phyloP scores from a whole-genome alignment of 768 basidiomycete genomes.

The Mycena belliarum region DNA sequence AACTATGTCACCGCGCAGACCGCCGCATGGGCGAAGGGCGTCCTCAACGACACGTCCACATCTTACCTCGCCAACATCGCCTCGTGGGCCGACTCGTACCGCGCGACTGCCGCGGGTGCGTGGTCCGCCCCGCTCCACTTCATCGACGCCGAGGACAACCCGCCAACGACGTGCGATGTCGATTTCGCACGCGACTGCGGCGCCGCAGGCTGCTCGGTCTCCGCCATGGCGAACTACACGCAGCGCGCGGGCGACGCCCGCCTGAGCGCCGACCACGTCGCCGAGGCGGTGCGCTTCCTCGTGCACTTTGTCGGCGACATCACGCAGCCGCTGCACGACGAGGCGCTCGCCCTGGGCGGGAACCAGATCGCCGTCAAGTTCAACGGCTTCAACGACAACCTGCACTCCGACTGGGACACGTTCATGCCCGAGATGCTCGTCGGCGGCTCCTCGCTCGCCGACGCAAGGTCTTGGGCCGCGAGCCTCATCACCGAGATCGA shows the following conservation, averaged over 20 bases:
- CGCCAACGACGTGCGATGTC: conserved; percentile 35
- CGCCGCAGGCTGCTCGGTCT: conserved; percentile 23
- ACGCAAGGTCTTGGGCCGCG: conserved; percentile 23
- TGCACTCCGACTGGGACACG: conserved; percentile 30
- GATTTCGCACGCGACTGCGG: conserved; percentile 35
- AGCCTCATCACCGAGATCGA: conserved; percentile 29
- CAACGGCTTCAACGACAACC: conserved; percentile 26
- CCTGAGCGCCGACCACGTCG: conserved; percentile 28
- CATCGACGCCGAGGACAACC: conserved; percentile 36
- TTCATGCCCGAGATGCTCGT: conserved; percentile 21
- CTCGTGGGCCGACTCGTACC: conserved; percentile 23
- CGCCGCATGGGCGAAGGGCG: conserved; percentile 25
- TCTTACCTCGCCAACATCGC: conserved; percentile 29
- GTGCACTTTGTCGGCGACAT: conserved; percentile 33
- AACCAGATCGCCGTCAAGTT: conserved; percentile 26
- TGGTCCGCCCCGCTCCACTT: conserved; percentile 32
- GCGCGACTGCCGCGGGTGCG: conserved; percentile 9
- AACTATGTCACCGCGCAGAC: conserved; percentile 24
- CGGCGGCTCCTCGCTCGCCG: conserved; percentile 21
- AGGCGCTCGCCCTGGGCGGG: conserved; percentile 29
- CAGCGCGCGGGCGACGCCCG: conserved; percentile 30
- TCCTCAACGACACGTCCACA: conserved; percentile 18
- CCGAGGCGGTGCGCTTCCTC: conserved; percentile 38
- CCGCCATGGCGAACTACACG: conserved; percentile 43
- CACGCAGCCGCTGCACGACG: conserved; percentile 32